These are phyloP conservation scores for Corymbia maculata DNA, from an alignment of 345 rosid genomes.

Conservation along the genomic window DNA sequence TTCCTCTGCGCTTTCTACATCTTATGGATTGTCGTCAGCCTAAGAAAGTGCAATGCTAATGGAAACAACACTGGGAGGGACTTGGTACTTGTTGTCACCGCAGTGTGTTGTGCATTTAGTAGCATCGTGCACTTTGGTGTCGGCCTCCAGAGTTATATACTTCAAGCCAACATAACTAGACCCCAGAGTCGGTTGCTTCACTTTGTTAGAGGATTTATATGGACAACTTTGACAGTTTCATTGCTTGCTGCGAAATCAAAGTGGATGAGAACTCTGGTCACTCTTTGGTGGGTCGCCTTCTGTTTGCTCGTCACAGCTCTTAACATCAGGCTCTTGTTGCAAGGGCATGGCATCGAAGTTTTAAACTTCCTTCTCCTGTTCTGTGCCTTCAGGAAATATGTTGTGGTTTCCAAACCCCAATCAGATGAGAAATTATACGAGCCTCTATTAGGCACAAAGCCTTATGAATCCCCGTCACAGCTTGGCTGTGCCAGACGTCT, in stretches of 20 bases:
- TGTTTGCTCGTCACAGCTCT: conserved; percentile 33
- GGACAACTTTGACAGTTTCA: conserved; percentile 53
- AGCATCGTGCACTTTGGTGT: conserved; percentile 22
- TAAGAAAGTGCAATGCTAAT: conserved; percentile 5
- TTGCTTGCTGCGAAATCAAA: conserved; percentile 41
- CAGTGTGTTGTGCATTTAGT: conserved; percentile 30
- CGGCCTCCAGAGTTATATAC: conserved; percentile 30
- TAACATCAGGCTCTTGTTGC: conserved; percentile 19
- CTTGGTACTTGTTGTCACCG: conserved; percentile 22
- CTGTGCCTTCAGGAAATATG: conserved; percentile 37
- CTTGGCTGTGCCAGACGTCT: conserved; percentile 30
- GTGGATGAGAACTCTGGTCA: conserved; percentile 24
- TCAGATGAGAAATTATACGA: conserved; percentile 25
- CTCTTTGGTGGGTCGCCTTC: conserved; percentile 66
- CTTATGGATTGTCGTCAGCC: conserved; percentile 18
- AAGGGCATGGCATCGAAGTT: conserved; percentile 12
- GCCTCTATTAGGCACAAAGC: conserved; percentile 27
- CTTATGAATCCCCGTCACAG: conserved; percentile 2
- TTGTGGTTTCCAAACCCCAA: background rate
- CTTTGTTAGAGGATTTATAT: conserved; percentile 42
- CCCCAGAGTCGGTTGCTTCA: conserved; percentile 14
- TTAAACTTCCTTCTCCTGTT: conserved; percentile 39
- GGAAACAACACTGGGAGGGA: conserved; percentile 15
- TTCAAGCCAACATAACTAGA: background rate
- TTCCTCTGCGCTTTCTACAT: conserved; percentile 53